Evolutionary conservation across 2,329 filamentous ascomycete genomes (phyloP).

Genomic region (Beauveria brongniartii): DNA sequence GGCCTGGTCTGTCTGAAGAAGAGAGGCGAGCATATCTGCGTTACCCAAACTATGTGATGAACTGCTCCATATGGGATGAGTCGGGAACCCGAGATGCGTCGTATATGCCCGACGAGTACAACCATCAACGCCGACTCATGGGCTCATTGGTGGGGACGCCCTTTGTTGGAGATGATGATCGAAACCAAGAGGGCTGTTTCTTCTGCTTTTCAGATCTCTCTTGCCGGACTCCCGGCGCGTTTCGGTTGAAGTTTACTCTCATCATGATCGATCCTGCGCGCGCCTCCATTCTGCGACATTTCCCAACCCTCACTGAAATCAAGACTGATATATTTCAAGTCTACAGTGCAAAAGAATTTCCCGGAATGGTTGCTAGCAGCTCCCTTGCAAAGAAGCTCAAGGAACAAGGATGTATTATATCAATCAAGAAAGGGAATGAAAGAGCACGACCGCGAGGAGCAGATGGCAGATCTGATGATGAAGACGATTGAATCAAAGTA

Average conservation of each 20-base stretch:
- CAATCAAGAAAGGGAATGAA: conserved; percentile 79
- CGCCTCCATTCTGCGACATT: conserved; percentile 37
- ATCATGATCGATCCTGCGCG: conserved; percentile 59
- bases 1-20: conserved; percentile 44
- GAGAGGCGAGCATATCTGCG: conserved; percentile 45
- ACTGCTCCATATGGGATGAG: conserved; percentile 69
- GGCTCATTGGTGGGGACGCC: conserved; percentile 70
- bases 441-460: neutral
- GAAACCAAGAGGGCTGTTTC: conserved; percentile 67
- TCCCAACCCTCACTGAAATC: conserved; percentile 41
- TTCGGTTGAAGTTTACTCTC: conserved; percentile 65
- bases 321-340: conserved; percentile 69
- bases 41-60: conserved; percentile 61
- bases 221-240: conserved; percentile 68
- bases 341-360: conserved; percentile 79
- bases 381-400: conserved; percentile 65
- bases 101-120: conserved; percentile 62
- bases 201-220: conserved; percentile 81
- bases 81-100: conserved; percentile 60
- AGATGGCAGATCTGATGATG: conserved; percentile 8
- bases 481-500: neutral
- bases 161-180: conserved; percentile 68
- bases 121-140: conserved; percentile 69
- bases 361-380: conserved; percentile 74
- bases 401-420: conserved; percentile 74